phyloP scores from a whole-genome alignment of 805 yeast species.

The Geotrichum ghanense region DNA sequence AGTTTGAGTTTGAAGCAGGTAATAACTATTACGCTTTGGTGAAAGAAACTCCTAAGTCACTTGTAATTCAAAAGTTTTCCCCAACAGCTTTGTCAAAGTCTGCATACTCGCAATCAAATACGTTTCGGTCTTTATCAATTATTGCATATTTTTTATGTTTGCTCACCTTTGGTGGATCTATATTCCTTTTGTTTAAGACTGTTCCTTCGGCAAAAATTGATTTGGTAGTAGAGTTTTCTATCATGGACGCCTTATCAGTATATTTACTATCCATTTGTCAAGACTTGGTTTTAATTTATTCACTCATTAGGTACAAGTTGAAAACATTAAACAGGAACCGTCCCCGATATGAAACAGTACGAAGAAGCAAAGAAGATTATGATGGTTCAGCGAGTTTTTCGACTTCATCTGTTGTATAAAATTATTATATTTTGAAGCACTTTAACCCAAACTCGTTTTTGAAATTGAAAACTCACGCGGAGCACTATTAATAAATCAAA shows the following conservation, averaged over 20 bases:
- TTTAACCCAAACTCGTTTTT: too few species aligned
- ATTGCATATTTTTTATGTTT: conserved; percentile 9
- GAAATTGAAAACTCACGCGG: too few species aligned
- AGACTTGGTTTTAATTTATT: conserved; percentile 6
- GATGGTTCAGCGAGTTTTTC: too few species aligned
- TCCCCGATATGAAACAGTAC: too few species aligned
- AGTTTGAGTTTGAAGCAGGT: neutral
- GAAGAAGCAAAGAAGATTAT: too few species aligned
- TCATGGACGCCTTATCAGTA: conserved; percentile 11
- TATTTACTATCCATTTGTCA: conserved; percentile 11
- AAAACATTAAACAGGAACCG: too few species aligned
- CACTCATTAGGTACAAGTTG: neutral
- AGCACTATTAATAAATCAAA: too few species aligned
- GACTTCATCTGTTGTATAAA: too few species aligned
- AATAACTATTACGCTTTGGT: conserved; percentile 5
- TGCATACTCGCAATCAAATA: conserved; percentile 8
- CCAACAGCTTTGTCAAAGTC: conserved; percentile 8
- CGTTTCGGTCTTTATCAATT: conserved; percentile 8
- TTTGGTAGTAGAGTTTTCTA: conserved; percentile 10
- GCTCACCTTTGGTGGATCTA: conserved; percentile 8
- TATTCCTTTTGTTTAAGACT: conserved; percentile 7
- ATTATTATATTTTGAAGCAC: too few species aligned
- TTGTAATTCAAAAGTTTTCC: conserved; percentile 8
- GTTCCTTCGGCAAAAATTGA: conserved; percentile 10
- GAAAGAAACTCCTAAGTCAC: conserved; percentile 2